Evolutionary conservation across 108 stramenopile genomes (phyloP).

Genomic region (Nannochloropsis salina): DNA sequence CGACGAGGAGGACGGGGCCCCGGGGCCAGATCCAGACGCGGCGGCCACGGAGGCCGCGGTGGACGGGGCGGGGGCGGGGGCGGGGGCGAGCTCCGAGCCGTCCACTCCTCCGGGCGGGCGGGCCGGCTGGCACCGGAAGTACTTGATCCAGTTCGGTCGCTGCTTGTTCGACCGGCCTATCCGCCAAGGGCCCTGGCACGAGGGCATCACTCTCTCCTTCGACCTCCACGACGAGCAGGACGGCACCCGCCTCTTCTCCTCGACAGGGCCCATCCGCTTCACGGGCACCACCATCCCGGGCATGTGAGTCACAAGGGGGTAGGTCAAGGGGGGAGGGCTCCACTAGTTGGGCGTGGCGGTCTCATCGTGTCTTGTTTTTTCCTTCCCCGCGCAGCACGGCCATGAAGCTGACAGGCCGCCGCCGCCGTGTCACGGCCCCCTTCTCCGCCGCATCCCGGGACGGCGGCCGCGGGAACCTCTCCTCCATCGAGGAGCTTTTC

Average conservation of each 20-base stretch:
- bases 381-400: not conserved
- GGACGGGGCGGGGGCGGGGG: not conserved
- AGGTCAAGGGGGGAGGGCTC: not conserved
- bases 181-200: not conserved
- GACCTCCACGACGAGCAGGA: not conserved
- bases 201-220: not conserved
- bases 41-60: not conserved
- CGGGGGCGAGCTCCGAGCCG: not conserved
- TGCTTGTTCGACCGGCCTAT: not conserved
- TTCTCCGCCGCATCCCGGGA: slow-evolving; percentile 8
- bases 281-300: not conserved
- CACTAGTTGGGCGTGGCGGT: not conserved
- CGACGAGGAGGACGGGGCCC: not conserved
- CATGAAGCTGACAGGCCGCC: not conserved
- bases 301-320: not conserved
- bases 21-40: not conserved
- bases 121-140: not conserved
- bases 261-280: slow-evolving; percentile 4
- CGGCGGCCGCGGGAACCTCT: not conserved
- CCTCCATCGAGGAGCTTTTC: slow-evolving; percentile 10
- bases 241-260: slow-evolving; percentile 11
- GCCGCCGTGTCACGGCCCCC: not conserved
- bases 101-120: not conserved
- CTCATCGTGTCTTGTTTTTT: not conserved
- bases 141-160: slow-evolving; percentile 8